These are phyloP conservation scores for Pyrenopolyporus hunteri DNA, from an alignment of 495 filamentous ascomycete genomes.

Conservation along the genomic window DNA sequence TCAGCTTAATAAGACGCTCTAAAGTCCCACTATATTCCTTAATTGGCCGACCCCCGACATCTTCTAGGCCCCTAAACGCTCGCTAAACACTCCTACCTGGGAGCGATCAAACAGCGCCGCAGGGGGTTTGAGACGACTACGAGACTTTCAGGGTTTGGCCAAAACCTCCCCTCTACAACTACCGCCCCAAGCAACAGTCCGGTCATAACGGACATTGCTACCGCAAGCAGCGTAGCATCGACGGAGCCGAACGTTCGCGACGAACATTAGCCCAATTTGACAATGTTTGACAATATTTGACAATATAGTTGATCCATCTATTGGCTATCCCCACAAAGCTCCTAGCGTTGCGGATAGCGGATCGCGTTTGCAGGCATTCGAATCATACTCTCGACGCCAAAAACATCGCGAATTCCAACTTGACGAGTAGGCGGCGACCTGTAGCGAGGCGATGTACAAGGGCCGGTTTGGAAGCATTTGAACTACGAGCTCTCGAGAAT, in stretches of 20 bases:
- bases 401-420: too few species aligned
- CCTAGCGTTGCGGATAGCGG: too few species aligned
- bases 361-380: too few species aligned
- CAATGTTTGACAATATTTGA: neutral
- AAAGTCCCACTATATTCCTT: conserved; percentile 25
- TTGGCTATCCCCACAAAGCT: neutral
- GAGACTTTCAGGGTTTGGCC: conserved; percentile 37
- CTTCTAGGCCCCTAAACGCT: conserved; percentile 11
- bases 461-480: too few species aligned
- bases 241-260: neutral
- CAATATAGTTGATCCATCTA: neutral
- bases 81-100: conserved; percentile 13
- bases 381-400: too few species aligned
- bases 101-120: conserved; percentile 30
- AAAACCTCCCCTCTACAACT: conserved; percentile 12
- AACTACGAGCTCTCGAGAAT: too few species aligned
- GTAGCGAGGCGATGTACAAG: too few species aligned
- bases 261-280: neutral
- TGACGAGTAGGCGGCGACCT: too few species aligned
- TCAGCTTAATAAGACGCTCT: conserved; percentile 19
- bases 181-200: neutral
- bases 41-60: conserved; percentile 19
- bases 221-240: neutral
- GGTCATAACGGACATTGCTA: neutral
- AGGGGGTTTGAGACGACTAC: conserved; percentile 36